Evolutionary conservation across 495 filamentous ascomycete species (phyloP), one percentile per base, ranked within the genome.

Genomic region (Parachaetomium inaequale): DNA sequence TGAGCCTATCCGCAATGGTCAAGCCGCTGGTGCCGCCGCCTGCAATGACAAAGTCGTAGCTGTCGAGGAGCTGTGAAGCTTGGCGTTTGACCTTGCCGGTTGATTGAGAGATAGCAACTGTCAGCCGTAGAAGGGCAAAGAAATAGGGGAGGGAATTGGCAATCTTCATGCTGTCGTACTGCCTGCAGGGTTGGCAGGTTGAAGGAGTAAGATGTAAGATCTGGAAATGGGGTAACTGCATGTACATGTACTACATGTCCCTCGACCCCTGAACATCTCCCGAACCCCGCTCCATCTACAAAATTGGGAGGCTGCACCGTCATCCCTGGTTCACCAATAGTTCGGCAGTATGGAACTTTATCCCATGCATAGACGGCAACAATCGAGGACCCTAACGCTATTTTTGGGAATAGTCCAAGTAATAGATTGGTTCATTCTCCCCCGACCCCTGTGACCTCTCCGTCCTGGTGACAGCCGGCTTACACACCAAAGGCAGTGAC

Each of bases 11-110:
- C 10, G 77, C 76, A 10, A 79, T 68, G 3, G 75, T 72, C 52
- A 78, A 62, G 15, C 77, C 76, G 7, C 71, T 68, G 23, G 70
- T 78, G 14, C 77, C 77, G 0, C 71, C 77, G 14, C 77, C 77
- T 4, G 72, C 67, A 31, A 79, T 63, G 42, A 79, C 56, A 36
- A 76, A 79, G 61, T 79, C 77, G 46, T 72, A 69, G 32, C 28
- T 60, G 50, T 57, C 51, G 25, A 59, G 66, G 17, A 68, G 66
- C 43, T 62, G 8, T 12, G 68, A 61, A n/a, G 55, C 38, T n/a
- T 67, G 59, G 6, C 64, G 64, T 40, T 65, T 67, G 50, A 65
- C 54, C 19, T 56, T 56, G 21, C 38, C 25, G 3, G 52, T 26
- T 2, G 19, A 32, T 15, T 46, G 21, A 14, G 32, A 19, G n/a